These are phyloP conservation scores for Fusarium pseudograminearum DNA, from an alignment of 2,329 filamentous ascomycete genomes.

Conservation along the genomic window DNA sequence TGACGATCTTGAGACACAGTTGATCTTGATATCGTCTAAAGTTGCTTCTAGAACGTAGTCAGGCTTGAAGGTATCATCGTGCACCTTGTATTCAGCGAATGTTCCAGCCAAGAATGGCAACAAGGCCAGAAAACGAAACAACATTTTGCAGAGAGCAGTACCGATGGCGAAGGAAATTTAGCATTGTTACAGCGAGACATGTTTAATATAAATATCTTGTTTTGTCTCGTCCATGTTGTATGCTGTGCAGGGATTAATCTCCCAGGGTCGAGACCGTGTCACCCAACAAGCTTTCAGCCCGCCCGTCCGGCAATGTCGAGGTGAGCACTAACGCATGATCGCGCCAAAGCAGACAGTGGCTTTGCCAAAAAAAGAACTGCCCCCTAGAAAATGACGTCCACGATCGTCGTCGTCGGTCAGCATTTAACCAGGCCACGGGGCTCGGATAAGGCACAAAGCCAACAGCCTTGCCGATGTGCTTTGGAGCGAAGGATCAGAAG, in stretches of 20 bases:
- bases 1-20: slow-evolving; percentile 18
- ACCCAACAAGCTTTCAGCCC: slow-evolving; percentile 23
- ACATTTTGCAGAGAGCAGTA: not conserved
- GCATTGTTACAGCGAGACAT: not conserved
- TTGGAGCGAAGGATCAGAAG: not conserved
- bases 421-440: not conserved
- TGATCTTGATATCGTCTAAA: slow-evolving; percentile 17
- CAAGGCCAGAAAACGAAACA: not conserved
- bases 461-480: not conserved
- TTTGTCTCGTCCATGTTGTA: not conserved
- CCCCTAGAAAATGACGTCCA: slow-evolving; percentile 6
- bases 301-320: not conserved
- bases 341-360: not conserved
- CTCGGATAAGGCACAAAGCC: not conserved
- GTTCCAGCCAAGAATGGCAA: slow-evolving; percentile 20
- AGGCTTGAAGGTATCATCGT: slow-evolving; percentile 21
- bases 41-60: slow-evolving; percentile 33
- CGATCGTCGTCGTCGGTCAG: not conserved
- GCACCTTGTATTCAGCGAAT: slow-evolving; percentile 3
- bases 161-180: too few relatives aligned
- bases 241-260: not conserved
- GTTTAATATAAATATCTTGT: not conserved
- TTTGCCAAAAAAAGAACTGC: not conserved
- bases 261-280: not conserved
- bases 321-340: slow-evolving; percentile 28